Evolutionary conservation across 2,329 filamentous ascomycete species (phyloP).

Genomic region (Pseudocercospora ulei): DNA sequence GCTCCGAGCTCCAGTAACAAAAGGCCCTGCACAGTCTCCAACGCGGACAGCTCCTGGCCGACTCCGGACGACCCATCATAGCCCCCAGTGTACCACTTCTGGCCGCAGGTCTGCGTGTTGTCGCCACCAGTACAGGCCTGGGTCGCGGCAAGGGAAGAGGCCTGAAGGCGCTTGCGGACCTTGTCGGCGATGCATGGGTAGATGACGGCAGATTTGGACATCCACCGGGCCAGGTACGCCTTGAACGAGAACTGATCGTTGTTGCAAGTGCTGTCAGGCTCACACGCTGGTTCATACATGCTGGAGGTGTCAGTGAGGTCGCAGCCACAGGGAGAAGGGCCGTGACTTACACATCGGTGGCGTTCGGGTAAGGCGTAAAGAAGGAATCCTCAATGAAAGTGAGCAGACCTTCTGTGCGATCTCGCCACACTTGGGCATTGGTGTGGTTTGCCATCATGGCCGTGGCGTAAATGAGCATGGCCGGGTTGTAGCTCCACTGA

Average conservation of each 20-base stretch:
- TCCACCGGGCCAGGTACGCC: slow-evolving; percentile 61
- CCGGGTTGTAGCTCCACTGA: slow-evolving; percentile 51
- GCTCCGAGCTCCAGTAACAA: slow-evolving; percentile 26
- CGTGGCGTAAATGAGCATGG: slow-evolving; percentile 47
- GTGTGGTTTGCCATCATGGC: slow-evolving; percentile 50
- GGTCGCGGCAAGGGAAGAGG: slow-evolving; percentile 39
- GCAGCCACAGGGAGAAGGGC: neutral
- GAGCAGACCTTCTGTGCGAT: slow-evolving; percentile 52
- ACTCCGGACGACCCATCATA: slow-evolving; percentile 39
- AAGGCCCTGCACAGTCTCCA: slow-evolving; percentile 41
- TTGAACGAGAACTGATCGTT: slow-evolving; percentile 67
- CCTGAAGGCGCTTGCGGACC: slow-evolving; percentile 36
- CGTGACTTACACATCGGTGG: slow-evolving; percentile 39
- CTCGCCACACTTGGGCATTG: slow-evolving; percentile 46
- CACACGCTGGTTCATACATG: slow-evolving; percentile 59
- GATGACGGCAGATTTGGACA: slow-evolving; percentile 39
- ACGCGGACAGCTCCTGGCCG: slow-evolving; percentile 40
- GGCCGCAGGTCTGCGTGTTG: slow-evolving; percentile 38
- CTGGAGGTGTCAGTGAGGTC: slow-evolving; percentile 15
- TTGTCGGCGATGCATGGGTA: slow-evolving; percentile 37
- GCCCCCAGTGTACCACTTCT: slow-evolving; percentile 39
- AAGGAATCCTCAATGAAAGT: slow-evolving; percentile 40
- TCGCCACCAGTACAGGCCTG: slow-evolving; percentile 38
- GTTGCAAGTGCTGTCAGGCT: slow-evolving; percentile 52
- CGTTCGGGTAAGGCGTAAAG: slow-evolving; percentile 48